Base-by-base conservation (phyloP, 768 basidiomycete genomes). In the Leccinum obscurum region DNA sequence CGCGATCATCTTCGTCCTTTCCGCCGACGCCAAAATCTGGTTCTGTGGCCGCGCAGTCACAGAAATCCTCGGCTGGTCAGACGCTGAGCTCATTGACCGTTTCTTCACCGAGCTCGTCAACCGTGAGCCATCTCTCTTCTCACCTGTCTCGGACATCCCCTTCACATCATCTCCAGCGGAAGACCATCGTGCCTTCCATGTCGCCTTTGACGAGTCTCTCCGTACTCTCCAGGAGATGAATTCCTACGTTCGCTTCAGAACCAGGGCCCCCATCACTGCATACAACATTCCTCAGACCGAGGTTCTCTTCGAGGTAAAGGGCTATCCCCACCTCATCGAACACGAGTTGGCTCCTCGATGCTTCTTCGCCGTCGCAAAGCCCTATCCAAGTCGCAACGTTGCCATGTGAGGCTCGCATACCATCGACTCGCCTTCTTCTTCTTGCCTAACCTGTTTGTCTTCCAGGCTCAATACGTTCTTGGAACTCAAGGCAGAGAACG, bases 401-500 rank as follows among this genome's bases (percentile, higher is more conserved):
- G 84, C 87, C 39, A 85, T 87, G 89, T 88, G 70, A 58, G 83
- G n/a, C 51, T 1, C 56, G 22, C 46, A 34, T 49, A 24, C 57
- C 51, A 46, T 37, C 56, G 2, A 37, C 26, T 10, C 0, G 15
- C 17, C 49, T 6, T 8, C 7, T 7, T 30, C 6, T 6, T 30
- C 30, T 22, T 22, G 32, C n/a, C 60, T 66, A 34, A 65, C 56
- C 20, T 3, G 24, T 57, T 11, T 15, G n/a, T 28, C 35, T 41
- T 55, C 37, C 52, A 91, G 90, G 83, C 74, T 90, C 32, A 84
- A 88, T 63, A 85, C 86, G 1, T 84, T 87, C 64, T 67, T 97
- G 37, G 94, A 96, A 68, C 83, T 96, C 54, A 95, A 93, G 73
- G 78, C 88, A 58, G 93, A 95, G 76, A 94, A 97, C 72, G 89